Conservation (phyloP, 2,329 filamentous ascomycete species). For the Teratosphaeria zuluensis region DNA sequence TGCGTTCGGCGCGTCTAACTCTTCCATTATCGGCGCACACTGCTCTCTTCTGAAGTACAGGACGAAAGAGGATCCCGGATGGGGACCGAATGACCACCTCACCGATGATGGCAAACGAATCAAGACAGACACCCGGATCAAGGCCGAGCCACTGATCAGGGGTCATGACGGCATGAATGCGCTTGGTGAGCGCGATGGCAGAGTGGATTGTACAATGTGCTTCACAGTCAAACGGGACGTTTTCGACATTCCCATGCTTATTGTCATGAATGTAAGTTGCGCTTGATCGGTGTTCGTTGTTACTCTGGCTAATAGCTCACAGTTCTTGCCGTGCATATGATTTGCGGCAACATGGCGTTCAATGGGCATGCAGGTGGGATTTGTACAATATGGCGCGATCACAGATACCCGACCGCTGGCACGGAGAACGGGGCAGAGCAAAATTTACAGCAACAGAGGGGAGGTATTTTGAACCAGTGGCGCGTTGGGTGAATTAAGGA, state of each 20-base stretch:
- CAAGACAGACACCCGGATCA: constrained; percentile 13
- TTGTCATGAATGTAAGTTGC: constrained; percentile 87
- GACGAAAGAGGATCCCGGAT: constrained; percentile 50
- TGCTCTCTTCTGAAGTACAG: constrained; percentile 88
- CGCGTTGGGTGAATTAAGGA: not conserved
- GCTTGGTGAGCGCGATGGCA: constrained; percentile 71
- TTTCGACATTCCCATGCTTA: constrained; percentile 97
- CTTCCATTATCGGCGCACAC: constrained; percentile 64
- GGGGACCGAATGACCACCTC: constrained; percentile 40
- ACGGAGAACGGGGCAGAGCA: not conserved
- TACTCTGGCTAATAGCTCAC: not conserved
- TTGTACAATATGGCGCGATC: not conserved
- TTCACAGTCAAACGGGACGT: constrained; percentile 96
- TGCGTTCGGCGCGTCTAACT: constrained; percentile 83
- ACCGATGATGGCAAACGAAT: constrained; percentile 22
- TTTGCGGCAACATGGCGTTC: not conserved
- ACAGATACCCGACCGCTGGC: constrained; percentile 1
- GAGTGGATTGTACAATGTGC: constrained; percentile 89
- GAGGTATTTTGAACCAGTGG: not conserved
- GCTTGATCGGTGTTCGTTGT: not conserved
- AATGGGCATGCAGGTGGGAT: not conserved
- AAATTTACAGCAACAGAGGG: not conserved
- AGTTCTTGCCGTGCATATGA: constrained; percentile 1
- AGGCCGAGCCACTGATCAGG: constrained; percentile 28
- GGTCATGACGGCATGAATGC: constrained; percentile 71